Evolutionary conservation across 495 filamentous ascomycete species (phyloP), one percentile per base, ranked within the genome.

Genomic region (Aspergillus sclerotiicarbonarius): DNA sequence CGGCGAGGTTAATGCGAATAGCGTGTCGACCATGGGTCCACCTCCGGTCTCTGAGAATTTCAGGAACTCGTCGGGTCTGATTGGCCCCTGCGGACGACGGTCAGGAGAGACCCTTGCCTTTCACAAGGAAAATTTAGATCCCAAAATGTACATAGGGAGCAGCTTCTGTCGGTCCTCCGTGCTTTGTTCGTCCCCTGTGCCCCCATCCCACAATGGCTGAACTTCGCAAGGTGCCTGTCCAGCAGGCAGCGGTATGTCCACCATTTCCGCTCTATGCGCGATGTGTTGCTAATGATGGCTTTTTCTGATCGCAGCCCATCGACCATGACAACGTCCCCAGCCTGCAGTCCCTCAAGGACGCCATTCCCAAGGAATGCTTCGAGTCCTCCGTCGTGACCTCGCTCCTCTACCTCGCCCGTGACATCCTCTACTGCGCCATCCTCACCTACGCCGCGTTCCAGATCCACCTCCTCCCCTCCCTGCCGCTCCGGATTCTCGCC

Each of bases 331-430:
- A 29, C 4, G 25, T 50, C 25, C 47, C 47, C 75, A 91, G 85
- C 60, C 88, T 93, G 70, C 89, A 91, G 77, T 79, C 90, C 62
- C 88, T 94, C 66, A 82, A 84, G 46, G 84, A 91, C 72, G 90
- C 90, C 57, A 93, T 93, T 60, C 90, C 90, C 46, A 82, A 85
- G 62, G 85, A 91, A 77, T 93, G 90, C 79, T 93, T 84, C 74
- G 77, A 92, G 71, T 82, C 88, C 37, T 90, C 87, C 21, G 80
- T 80, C 31, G 61, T 83, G 57, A 77, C 73, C 47, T 84, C 86
- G 31, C 71, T 90, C 56, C 60, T 57, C 51, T 92, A 93, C 63
- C 83, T 92, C 54, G 78, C 80, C 70, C 85, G 90, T 35, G 90
- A 93, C 70, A 70, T 90, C 44, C 70, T 73, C 62, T 80, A 76